Percentiles rank a stretch among this genome's conserved stretches.
These are phyloP conservation scores for Alternaria arbusti DNA, from an alignment of 2,329 filamentous ascomycete species.

Conservation along the genomic window DNA sequence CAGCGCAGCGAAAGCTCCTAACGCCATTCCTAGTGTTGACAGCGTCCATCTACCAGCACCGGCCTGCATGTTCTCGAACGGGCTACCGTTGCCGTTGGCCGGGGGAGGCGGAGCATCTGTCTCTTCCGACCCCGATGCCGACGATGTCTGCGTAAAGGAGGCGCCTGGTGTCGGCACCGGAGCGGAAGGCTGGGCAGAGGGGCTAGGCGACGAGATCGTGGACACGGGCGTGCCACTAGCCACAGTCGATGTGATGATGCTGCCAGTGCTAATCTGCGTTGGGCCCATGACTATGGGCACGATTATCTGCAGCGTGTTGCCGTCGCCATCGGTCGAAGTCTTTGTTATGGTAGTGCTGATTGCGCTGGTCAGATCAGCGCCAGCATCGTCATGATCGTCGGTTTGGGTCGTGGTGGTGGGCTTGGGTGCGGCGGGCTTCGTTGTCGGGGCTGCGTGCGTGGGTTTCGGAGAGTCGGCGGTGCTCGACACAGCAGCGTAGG, in stretches of 20 bases:
- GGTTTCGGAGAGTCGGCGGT: slow-evolving; percentile 4
- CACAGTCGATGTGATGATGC: slow-evolving; percentile 27
- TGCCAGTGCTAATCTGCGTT: slow-evolving; percentile 26
- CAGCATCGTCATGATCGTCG: background rate
- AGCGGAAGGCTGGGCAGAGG: slow-evolving; percentile 9
- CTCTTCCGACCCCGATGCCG: slow-evolving; percentile 13
- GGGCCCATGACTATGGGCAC: slow-evolving; percentile 33
- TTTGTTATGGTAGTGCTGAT: slow-evolving; percentile 25
- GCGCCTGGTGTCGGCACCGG: slow-evolving; percentile 8
- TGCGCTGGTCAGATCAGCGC: slow-evolving; percentile 17
- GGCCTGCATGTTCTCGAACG: slow-evolving; percentile 38
- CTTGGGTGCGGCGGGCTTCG: slow-evolving; percentile 7
- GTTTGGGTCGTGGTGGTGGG: slow-evolving; percentile 9
- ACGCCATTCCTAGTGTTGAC: slow-evolving; percentile 7
- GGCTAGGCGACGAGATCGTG: slow-evolving; percentile 11
- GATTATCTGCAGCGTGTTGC: slow-evolving; percentile 29
- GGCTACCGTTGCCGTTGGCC: slow-evolving; percentile 30
- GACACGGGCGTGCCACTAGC: slow-evolving; percentile 4
- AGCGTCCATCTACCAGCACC: slow-evolving; percentile 16
- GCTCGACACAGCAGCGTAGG: slow-evolving; percentile 22
- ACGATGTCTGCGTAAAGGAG: background rate
- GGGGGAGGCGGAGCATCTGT: slow-evolving; percentile 9
- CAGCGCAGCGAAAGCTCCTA: slow-evolving; percentile 14
- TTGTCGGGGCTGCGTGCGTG: background rate
- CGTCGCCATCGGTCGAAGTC: slow-evolving; percentile 26